Conservation (phyloP, 371 early-diverging fungal genomes). For the Mycotypha africana region DNA sequence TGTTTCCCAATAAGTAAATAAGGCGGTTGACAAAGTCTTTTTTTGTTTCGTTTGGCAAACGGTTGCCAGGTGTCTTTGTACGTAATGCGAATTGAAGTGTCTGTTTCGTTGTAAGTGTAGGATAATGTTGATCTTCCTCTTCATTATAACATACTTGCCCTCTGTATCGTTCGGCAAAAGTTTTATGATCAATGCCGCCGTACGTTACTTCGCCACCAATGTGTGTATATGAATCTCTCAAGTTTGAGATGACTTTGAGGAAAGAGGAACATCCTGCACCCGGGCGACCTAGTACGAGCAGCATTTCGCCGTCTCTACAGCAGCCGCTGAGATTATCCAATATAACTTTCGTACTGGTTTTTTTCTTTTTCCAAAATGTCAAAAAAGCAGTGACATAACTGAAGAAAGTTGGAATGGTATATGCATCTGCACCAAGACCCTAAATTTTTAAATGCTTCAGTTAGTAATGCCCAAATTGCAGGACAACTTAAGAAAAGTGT, state of each 20-base stretch:
- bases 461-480: too few species aligned
- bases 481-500: too few species aligned
- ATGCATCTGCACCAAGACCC: slow-evolving; percentile 40
- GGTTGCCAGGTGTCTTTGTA: slow-evolving; percentile 58
- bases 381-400: slow-evolving; percentile 14
- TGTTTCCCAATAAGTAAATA: slow-evolving; percentile 50
- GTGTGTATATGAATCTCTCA: slow-evolving; percentile 49
- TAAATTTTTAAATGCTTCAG: slow-evolving; percentile 1
- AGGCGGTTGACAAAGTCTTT: slow-evolving; percentile 38
- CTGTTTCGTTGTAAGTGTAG: slow-evolving; percentile 62
- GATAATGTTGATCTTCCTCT: slow-evolving; percentile 71
- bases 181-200: slow-evolving; percentile 54
- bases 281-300: slow-evolving; percentile 70
- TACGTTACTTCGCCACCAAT: slow-evolving; percentile 54
- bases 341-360: slow-evolving; percentile 27
- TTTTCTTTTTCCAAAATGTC: slow-evolving; percentile 30
- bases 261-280: slow-evolving; percentile 69
- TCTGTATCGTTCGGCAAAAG: slow-evolving; percentile 46
- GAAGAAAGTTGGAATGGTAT: slow-evolving; percentile 26
- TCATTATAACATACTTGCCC: slow-evolving; percentile 64
- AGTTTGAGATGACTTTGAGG: slow-evolving; percentile 60
- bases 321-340: slow-evolving; percentile 54
- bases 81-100: slow-evolving; percentile 62
- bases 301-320: slow-evolving; percentile 66
- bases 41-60: slow-evolving; percentile 36